These are phyloP conservation scores for Extremus antarcticus DNA, from an alignment of 495 filamentous ascomycete species.

Conservation along the genomic window DNA sequence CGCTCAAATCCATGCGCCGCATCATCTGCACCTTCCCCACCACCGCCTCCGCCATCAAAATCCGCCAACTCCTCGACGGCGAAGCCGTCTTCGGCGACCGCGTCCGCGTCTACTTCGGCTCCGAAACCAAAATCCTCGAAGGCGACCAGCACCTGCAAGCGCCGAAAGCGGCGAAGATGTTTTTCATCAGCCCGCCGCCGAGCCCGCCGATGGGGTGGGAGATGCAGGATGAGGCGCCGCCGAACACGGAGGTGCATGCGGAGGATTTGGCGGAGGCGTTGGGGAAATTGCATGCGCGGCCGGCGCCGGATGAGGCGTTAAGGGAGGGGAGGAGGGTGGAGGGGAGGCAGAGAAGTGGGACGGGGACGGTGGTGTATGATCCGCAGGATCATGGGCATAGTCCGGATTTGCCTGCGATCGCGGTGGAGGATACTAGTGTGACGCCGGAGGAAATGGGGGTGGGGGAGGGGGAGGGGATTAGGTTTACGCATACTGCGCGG, in stretches of 20 bases:
- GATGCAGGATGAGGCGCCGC: slow-evolving; percentile 75
- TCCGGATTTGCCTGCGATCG: slow-evolving; percentile 74
- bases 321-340: slow-evolving; percentile 15
- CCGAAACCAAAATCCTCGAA: slow-evolving; percentile 54
- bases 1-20: slow-evolving; percentile 82
- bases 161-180: slow-evolving; percentile 78
- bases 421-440: slow-evolving; percentile 79
- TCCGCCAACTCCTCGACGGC: slow-evolving; percentile 62
- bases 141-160: slow-evolving; percentile 60
- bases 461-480: slow-evolving; percentile 36
- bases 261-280: slow-evolving; percentile 78
- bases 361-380: slow-evolving; percentile 63
- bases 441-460: slow-evolving; percentile 37
- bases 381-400: slow-evolving; percentile 64
- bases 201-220: slow-evolving; percentile 90
- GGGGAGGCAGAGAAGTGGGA: slow-evolving; percentile 44
- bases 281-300: slow-evolving; percentile 47
- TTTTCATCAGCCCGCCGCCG: slow-evolving; percentile 94
- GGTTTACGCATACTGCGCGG: slow-evolving; percentile 62
- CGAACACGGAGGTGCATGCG: slow-evolving; percentile 88
- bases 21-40: slow-evolving; percentile 81
- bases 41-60: slow-evolving; percentile 57
- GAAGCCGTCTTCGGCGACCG: slow-evolving; percentile 56
- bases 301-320: slow-evolving; percentile 20
- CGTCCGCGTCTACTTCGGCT: slow-evolving; percentile 81